Conservation (phyloP, 2,329 filamentous ascomycete species). For the Talaromyces sp. region DNA sequence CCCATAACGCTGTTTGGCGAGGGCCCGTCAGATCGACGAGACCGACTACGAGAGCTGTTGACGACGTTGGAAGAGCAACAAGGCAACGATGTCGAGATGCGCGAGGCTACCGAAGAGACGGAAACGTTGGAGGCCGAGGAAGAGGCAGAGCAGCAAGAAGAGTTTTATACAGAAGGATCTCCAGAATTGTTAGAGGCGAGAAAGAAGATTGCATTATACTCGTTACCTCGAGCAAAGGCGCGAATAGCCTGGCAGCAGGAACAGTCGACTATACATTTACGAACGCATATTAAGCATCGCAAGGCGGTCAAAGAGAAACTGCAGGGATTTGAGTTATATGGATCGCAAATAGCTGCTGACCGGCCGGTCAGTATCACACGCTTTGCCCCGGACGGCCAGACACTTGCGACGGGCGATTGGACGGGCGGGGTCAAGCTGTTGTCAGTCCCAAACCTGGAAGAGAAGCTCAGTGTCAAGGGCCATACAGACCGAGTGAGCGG, state of each 20-base stretch:
- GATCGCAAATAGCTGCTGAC: constrained; percentile 74
- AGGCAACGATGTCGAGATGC: constrained; percentile 48
- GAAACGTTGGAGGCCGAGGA: constrained; percentile 70
- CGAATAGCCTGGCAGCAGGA: constrained; percentile 70
- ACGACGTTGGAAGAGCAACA: constrained; percentile 63
- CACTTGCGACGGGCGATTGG: constrained; percentile 89
- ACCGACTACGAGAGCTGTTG: constrained; percentile 76
- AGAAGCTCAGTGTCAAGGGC: constrained; percentile 68
- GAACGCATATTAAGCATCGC: constrained; percentile 87
- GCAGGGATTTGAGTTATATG: constrained; percentile 80
- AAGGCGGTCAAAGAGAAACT: constrained; percentile 82
- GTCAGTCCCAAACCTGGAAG: constrained; percentile 73
- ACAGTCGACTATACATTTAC: constrained; percentile 76
- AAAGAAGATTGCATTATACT: constrained; percentile 73
- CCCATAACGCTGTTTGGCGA: constrained; percentile 94
- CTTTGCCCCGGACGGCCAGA: constrained; percentile 77
- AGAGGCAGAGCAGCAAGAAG: constrained; percentile 73
- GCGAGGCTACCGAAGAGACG: constrained; percentile 40
- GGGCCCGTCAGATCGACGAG: constrained; percentile 75
- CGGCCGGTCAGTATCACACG: constrained; percentile 86
- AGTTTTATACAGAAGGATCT: constrained; percentile 87
- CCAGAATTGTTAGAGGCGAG: constrained; percentile 69
- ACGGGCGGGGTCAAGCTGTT: constrained; percentile 82
- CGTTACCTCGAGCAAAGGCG: constrained; percentile 72
- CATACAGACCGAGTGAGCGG: constrained; percentile 88